These are phyloP conservation scores for Backusella tarrabulga DNA, from an alignment of 192 early-diverging fungal genomes.

Conservation along the genomic window DNA sequence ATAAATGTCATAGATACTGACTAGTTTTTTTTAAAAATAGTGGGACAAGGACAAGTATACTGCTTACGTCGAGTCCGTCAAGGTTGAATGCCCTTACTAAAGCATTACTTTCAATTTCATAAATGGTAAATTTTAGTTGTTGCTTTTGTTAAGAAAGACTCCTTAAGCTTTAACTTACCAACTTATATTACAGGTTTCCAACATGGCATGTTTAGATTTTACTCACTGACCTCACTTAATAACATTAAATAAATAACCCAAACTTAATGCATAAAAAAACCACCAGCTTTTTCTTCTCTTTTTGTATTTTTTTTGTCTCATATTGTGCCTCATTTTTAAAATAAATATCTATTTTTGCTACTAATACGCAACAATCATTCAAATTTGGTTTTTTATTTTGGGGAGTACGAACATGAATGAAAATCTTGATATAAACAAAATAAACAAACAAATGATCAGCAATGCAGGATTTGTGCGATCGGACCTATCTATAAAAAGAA, in stretches of 20 bases:
- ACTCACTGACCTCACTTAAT: background rate
- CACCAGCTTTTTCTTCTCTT: background rate
- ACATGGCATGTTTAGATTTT: background rate
- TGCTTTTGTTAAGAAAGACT: background rate
- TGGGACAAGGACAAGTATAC: background rate
- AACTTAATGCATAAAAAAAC: background rate
- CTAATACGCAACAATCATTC: background rate
- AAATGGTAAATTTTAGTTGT: background rate
- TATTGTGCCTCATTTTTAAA: background rate
- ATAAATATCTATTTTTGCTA: background rate
- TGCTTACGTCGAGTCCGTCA: background rate
- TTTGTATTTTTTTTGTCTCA: background rate
- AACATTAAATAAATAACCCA: conserved; percentile 4
- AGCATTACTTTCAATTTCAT: background rate
- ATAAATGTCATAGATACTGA: background rate
- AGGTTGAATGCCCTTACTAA: background rate
- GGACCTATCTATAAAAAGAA: background rate
- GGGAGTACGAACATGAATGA: background rate
- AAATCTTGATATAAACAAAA: background rate
- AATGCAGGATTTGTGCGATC: background rate
- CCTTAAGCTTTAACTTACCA: background rate
- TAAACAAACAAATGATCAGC: background rate
- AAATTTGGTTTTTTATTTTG: background rate
- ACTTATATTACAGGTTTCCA: background rate
- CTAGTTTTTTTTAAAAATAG: background rate